Conservation (phyloP, 441 rosid genomes). For the Mallotus japonicus region DNA sequence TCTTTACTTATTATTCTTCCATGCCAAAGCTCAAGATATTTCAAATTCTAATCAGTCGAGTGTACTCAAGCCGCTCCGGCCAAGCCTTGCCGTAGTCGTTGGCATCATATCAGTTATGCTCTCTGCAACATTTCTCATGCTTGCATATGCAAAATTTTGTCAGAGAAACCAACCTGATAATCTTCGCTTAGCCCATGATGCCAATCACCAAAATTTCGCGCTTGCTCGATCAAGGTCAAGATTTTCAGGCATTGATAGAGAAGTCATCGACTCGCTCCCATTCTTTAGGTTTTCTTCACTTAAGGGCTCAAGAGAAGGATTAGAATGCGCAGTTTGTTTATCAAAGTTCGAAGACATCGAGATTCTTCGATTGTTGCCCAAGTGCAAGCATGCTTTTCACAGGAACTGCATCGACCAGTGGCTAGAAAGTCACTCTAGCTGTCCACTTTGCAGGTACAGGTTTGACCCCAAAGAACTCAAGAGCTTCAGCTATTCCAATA, state of each 20-base stretch:
- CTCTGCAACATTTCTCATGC: constrained; percentile 55
- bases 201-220: constrained; percentile 19
- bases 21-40: constrained; percentile 31
- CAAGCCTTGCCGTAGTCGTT: constrained; percentile 47
- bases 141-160: constrained; percentile 71
- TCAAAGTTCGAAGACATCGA: constrained; percentile 59
- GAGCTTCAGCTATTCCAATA: constrained; percentile 27
- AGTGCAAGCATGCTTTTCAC: constrained; percentile 88
- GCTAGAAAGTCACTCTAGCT: constrained; percentile 81
- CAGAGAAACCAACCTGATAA: neutral
- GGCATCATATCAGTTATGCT: constrained; percentile 50
- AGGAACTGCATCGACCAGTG: constrained; percentile 78
- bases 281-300: constrained; percentile 69
- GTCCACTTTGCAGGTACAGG: constrained; percentile 80
- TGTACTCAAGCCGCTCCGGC: constrained; percentile 30
- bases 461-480: constrained; percentile 57
- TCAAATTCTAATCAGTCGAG: neutral
- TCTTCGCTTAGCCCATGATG: neutral
- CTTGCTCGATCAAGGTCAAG: constrained; percentile 24
- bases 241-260: constrained; percentile 63
- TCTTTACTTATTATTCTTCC: constrained; percentile 19
- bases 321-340: constrained; percentile 80
- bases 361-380: constrained; percentile 58
- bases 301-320: constrained; percentile 62
- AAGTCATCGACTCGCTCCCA: constrained; percentile 63